phyloP scores from a whole-genome alignment of 495 filamentous ascomycete species.

The Penicillium soppii region DNA sequence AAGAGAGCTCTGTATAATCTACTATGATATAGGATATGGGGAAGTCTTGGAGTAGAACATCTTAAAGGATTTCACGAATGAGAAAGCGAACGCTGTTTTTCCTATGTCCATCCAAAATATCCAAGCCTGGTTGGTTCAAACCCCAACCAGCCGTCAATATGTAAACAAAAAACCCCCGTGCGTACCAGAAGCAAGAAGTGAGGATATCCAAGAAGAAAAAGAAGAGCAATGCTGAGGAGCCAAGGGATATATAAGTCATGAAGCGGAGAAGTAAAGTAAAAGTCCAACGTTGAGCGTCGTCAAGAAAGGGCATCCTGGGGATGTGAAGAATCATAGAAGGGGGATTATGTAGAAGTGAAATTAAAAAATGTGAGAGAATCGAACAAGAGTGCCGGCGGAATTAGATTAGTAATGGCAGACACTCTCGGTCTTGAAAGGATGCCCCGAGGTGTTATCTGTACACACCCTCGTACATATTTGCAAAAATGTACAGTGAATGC shows the following conservation, averaged over 20 bases:
- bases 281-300: constrained; percentile 29
- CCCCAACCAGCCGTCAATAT: constrained; percentile 16
- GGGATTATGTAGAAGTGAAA: constrained; percentile 21
- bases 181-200: constrained; percentile 17
- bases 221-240: constrained; percentile 23
- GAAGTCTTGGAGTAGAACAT: neutral
- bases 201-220: constrained; percentile 29
- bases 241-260: constrained; percentile 25
- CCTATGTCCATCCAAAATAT: constrained; percentile 18
- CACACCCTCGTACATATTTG: constrained; percentile 8
- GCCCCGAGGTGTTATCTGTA: constrained; percentile 10
- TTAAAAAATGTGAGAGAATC: constrained; percentile 14
- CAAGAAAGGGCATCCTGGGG: constrained; percentile 12
- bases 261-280: constrained; percentile 15
- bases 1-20: neutral
- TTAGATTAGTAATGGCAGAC: constrained; percentile 1
- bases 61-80: neutral
- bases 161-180: constrained; percentile 20
- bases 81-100: constrained; percentile 13
- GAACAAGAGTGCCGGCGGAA: constrained; percentile 11
- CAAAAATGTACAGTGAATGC: constrained; percentile 1
- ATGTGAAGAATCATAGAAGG: constrained; percentile 16
- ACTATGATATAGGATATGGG: neutral
- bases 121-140: constrained; percentile 12
- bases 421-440: neutral